A percentile compares a stretch with the other conserved stretches of the same genome.
Evolutionary conservation across 495 filamentous ascomycete genomes (phyloP).

Genomic region (Halenospora varia): DNA sequence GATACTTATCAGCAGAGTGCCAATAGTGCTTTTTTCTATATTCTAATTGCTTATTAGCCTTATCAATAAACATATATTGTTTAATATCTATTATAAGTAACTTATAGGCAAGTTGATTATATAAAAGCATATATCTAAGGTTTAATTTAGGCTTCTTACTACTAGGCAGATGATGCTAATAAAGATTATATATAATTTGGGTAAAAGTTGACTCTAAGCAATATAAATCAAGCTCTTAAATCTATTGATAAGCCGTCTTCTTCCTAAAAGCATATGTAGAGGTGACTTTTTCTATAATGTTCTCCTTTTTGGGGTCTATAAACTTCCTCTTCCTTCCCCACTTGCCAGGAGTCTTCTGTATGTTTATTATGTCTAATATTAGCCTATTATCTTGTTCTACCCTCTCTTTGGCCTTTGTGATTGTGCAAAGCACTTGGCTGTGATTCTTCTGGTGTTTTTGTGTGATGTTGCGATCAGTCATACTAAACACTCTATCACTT

Average conservation of each 20-base stretch:
- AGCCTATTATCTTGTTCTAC: not conserved
- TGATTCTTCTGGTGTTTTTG: not conserved
- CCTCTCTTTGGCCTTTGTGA: not conserved
- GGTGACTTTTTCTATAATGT: not conserved
- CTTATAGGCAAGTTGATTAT: not conserved
- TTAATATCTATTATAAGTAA: not conserved
- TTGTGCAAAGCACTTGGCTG: not conserved
- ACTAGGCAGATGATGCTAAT: not conserved
- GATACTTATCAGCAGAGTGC: not conserved
- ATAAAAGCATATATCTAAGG: not conserved
- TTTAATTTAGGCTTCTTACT: not conserved
- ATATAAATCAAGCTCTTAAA: not conserved
- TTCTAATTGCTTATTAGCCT: not conserved
- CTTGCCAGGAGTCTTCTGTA: not conserved
- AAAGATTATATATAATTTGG: not conserved
- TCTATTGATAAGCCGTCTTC: not conserved
- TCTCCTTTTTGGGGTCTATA: not conserved
- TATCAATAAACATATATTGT: not conserved
- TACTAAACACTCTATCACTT: not conserved
- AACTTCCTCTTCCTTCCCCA: not conserved
- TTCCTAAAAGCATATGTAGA: not conserved
- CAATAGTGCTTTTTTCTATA: not conserved
- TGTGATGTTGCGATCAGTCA: not conserved
- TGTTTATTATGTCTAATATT: not conserved
- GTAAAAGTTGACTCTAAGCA: not conserved